phyloP scores from a whole-genome alignment of 2,329 filamentous ascomycete species.

The Chrysosporium queenslandicum region DNA sequence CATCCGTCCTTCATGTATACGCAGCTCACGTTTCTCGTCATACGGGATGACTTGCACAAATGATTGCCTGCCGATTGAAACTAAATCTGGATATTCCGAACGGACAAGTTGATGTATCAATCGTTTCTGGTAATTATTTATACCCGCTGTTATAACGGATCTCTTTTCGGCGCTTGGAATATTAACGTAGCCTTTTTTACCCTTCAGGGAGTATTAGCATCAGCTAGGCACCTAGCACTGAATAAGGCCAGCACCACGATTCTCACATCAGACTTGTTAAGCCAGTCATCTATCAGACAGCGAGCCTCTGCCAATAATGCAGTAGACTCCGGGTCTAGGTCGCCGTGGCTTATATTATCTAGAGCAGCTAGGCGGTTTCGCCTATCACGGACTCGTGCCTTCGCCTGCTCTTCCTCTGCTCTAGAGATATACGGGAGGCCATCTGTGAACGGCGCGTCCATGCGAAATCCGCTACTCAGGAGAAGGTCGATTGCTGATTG shows the following conservation, averaged over 20 bases:
- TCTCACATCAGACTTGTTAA: conserved; percentile 22
- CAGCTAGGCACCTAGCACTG: neutral
- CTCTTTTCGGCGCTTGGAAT: conserved; percentile 29
- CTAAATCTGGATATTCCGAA: conserved; percentile 44
- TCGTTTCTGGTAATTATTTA: conserved; percentile 53
- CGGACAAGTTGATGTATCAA: conserved; percentile 58
- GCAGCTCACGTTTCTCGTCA: conserved; percentile 30
- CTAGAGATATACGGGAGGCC: conserved; percentile 56
- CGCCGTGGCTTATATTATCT: conserved; percentile 42
- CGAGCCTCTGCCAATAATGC: conserved; percentile 43
- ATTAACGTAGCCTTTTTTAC: conserved; percentile 36
- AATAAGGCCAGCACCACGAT: neutral
- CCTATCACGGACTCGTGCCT: conserved; percentile 38
- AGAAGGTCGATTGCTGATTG: conserved; percentile 50
- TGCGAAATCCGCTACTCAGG: conserved; percentile 47
- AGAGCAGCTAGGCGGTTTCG: conserved; percentile 25
- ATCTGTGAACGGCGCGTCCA: conserved; percentile 45
- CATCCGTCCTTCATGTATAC: conserved; percentile 23
- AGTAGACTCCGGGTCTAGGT: conserved; percentile 44
- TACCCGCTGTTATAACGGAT: conserved; percentile 20
- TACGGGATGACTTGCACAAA: conserved; percentile 36
- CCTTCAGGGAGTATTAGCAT: conserved; percentile 6
- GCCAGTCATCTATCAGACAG: conserved; percentile 40
- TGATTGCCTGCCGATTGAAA: conserved; percentile 28
- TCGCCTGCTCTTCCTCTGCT: conserved; percentile 45